A percentile compares a stretch with the other conserved stretches of the same genome.
Evolutionary conservation across 495 filamentous ascomycete genomes (phyloP).

Genomic region (Physcia stellaris): DNA sequence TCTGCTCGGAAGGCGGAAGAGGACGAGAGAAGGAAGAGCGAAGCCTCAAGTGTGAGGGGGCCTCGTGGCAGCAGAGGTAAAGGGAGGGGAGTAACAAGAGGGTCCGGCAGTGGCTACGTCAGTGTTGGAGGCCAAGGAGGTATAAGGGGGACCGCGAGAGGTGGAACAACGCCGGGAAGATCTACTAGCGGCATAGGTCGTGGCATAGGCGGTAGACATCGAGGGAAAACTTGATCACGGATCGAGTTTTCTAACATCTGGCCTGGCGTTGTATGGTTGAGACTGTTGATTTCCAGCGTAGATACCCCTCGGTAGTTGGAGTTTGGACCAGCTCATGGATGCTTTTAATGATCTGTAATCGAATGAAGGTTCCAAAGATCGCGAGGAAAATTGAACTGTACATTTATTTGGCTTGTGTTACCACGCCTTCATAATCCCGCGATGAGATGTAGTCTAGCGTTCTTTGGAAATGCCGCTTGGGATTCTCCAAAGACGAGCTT

Average conservation of each 20-base stretch:
- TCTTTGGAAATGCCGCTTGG: constrained; percentile 81
- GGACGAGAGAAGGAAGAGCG: constrained; percentile 41
- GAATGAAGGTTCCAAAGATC: too few species aligned
- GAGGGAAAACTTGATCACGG: too few species aligned
- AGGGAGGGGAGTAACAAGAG: constrained; percentile 31
- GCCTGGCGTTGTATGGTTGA: too few species aligned
- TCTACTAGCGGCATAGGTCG: constrained; percentile 37
- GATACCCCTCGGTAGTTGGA: too few species aligned
- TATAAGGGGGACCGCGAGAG: constrained; percentile 24
- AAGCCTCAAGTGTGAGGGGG: constrained; percentile 31
- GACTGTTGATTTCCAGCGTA: too few species aligned
- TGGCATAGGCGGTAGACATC: constrained; percentile 26
- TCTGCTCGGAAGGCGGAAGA: constrained; percentile 56
- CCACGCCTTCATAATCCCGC: constrained; percentile 84
- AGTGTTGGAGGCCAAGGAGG: constrained; percentile 30
- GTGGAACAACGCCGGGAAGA: constrained; percentile 29
- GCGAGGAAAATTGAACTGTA: too few species aligned
- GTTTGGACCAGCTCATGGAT: too few species aligned
- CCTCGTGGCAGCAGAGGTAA: constrained; percentile 26
- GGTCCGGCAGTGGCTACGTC: constrained; percentile 31
- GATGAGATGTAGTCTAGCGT: constrained; percentile 86
- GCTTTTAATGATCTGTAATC: too few species aligned
- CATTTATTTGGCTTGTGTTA: constrained; percentile 54
- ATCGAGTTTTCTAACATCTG: too few species aligned
- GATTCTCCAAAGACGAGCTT: constrained; percentile 64